Base-by-base conservation (phyloP, 805 yeast species). In the Kuraishia cidri region DNA sequence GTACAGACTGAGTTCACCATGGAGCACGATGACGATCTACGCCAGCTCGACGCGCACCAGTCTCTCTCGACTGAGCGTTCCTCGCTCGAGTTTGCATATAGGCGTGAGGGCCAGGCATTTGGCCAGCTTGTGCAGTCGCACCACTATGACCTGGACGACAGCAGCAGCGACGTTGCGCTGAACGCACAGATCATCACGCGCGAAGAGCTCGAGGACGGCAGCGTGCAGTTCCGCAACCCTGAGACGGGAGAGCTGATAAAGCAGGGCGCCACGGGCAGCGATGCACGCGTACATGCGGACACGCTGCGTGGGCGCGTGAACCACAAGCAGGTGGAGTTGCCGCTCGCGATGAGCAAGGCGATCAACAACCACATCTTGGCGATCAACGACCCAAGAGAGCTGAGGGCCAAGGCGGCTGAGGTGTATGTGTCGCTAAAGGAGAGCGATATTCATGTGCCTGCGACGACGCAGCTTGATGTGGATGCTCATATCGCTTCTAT, bases 401-500 rank as follows among this genome's bases (percentile, higher is more conserved):
- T 87, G 30, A 64, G 88, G 35, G 69, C 69, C 35, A 64, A 75
- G 8, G 86, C 77, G 17, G 54, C 56, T 5, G 47, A 54, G 17
- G 42, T 49, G 33, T 58, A 52, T 28, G 45, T 50, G 6, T 32
- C 62, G 4, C 44, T 85, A 33, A 63, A 63, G 16, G 66, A 69
- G 11, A 67, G 66, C 1, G 74, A 69, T 37, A 53, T 82, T 1
- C 84, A 78, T 39, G 71, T 34, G 8, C 36, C 36, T 10, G 36
- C 51, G 3, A 54, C 49, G 30, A 50, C 64, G 0, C 60, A 56
- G 17, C 39, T 60, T 34, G 86, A 80, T 31, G 81, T 80, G 2
- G 95, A 88, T 52, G 75, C 92, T 2, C 81, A 80, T 38, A 75
- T 90, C 24, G 88, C 85, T 0, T 79, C 88, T 0, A 66, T 81